Base-by-base conservation (phyloP, 1,284 basidiomycete species). In the Heterobasidion annosum region DNA sequence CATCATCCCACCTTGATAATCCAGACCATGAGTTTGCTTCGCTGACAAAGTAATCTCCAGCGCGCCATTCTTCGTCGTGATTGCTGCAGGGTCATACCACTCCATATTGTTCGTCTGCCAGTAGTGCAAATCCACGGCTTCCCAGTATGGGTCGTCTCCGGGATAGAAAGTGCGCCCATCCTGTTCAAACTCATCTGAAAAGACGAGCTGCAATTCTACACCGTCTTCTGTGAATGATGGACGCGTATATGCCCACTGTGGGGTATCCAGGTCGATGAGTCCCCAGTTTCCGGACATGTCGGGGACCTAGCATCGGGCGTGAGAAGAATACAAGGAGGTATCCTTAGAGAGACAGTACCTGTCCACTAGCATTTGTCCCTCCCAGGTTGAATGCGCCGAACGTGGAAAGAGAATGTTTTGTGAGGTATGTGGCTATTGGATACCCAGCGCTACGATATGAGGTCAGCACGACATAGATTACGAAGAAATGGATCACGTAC, bases 101-200 rank as follows among this genome's bases (percentile, higher is more conserved):
- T 88, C 59, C 34, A 62, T 54, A 42, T 57, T 56, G 32, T 46
- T 43, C 8, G 62, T 61, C 51, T 65, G 72, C 84, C 84, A 86
- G 66, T 86, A 87, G 67, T 86, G 81, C 37, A 89, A 67, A 63
- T 88, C 81, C 8, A 77, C 77, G 1, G 84, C 84, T 62, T 86
- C 83, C 83, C 85, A 88, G 63, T 78, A 82, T 8, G 81, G 75
- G 57, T 82, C 80, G 54, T 81, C 77, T 34, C 73, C 68, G 44
- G 79, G 75, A 68, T 88, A 94, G 68, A 96, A 96, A 0, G 87
- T 80, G 37, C 93, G 80, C 2, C 81, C 89, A 12, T 88, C 85
- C 16, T 72, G 72, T 55, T 96, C 84, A 69, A 97, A 97, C 71
- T 96, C 94, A 68, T 96, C 93, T 50, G 88, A 91, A 66, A 90